Evolutionary conservation across 2,329 filamentous ascomycete genomes (phyloP).

Genomic region (Calonectria pseudoturangicola): DNA sequence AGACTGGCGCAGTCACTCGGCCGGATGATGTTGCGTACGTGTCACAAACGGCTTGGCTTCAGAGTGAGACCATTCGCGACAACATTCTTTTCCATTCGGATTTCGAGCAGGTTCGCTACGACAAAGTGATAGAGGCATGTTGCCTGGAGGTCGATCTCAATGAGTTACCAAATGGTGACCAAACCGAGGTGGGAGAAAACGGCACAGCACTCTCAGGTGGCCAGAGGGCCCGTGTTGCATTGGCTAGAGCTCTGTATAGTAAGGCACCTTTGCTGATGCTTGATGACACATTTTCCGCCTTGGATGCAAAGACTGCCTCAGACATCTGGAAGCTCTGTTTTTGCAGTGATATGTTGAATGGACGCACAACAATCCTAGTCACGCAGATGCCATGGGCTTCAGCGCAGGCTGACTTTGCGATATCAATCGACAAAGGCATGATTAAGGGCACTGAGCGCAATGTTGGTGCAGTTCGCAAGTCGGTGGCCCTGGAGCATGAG

Average conservation of each 20-base stretch:
- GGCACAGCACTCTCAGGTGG: slow-evolving; percentile 74
- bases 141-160: slow-evolving; percentile 70
- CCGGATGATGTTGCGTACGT: slow-evolving; percentile 73
- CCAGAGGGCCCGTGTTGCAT: slow-evolving; percentile 73
- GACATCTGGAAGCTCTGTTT: slow-evolving; percentile 75
- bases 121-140: slow-evolving; percentile 73
- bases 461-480: slow-evolving; percentile 65
- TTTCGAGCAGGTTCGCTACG: slow-evolving; percentile 71
- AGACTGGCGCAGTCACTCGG: slow-evolving; percentile 67
- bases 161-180: slow-evolving; percentile 70
- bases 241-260: slow-evolving; percentile 75
- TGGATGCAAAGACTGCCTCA: slow-evolving; percentile 75
- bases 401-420: slow-evolving; percentile 68
- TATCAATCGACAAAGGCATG: slow-evolving; percentile 67
- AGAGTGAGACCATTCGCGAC: slow-evolving; percentile 72
- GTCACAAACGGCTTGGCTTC: slow-evolving; percentile 74
- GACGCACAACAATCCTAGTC: slow-evolving; percentile 73
- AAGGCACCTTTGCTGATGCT: slow-evolving; percentile 72
- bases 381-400: slow-evolving; percentile 73
- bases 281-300: slow-evolving; percentile 75
- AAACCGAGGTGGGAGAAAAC: slow-evolving; percentile 72
- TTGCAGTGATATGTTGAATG: slow-evolving; percentile 72
- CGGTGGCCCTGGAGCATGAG: slow-evolving; percentile 64
- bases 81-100: slow-evolving; percentile 73
- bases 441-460: slow-evolving; percentile 65